These are phyloP conservation scores for Nymphaea colorata DNA, from an alignment of 164 flowering plant genomes.

Conservation along the genomic window DNA sequence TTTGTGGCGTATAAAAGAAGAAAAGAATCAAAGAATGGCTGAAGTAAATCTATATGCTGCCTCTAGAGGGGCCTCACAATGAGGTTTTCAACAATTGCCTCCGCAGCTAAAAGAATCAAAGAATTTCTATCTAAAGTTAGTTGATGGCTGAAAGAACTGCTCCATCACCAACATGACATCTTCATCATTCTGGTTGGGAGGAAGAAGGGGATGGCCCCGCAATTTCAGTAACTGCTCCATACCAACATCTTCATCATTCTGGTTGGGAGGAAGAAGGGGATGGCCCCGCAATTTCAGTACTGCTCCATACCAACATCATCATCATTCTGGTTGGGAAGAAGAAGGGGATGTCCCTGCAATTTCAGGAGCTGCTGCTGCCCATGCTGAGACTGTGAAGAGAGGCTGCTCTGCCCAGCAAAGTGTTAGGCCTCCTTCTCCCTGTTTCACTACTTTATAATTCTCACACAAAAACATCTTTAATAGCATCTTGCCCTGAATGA, in stretches of 20 bases:
- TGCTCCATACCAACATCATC: background rate
- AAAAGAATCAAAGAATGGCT: background rate
- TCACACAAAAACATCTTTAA: conserved; percentile 62
- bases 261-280: no score
- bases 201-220: no score
- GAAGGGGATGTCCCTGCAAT: conserved; percentile 54
- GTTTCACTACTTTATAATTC: conserved; percentile 32
- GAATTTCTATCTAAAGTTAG: background rate
- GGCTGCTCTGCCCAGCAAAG: conserved; percentile 75
- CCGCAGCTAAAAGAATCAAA: background rate
- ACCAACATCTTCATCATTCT: background rate
- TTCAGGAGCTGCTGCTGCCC: conserved; percentile 42
- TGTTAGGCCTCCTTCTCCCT: conserved; percentile 43
- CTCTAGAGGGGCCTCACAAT: background rate
- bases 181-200: background rate
- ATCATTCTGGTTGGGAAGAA: conserved; percentile 23
- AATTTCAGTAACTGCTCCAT: conserved; percentile 9
- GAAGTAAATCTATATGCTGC: background rate
- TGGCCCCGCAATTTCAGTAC: no score
- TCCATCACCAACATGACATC: background rate
- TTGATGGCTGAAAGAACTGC: background rate
- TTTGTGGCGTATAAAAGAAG: background rate
- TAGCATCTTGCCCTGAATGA: conserved; percentile 62
- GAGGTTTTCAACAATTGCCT: background rate
- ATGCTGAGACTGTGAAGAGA: conserved; percentile 80